Percentiles rank a stretch among this genome's conserved stretches.
Conservation (phyloP, 2,329 filamentous ascomycete species). For the Talaromyces rugulosus region DNA sequence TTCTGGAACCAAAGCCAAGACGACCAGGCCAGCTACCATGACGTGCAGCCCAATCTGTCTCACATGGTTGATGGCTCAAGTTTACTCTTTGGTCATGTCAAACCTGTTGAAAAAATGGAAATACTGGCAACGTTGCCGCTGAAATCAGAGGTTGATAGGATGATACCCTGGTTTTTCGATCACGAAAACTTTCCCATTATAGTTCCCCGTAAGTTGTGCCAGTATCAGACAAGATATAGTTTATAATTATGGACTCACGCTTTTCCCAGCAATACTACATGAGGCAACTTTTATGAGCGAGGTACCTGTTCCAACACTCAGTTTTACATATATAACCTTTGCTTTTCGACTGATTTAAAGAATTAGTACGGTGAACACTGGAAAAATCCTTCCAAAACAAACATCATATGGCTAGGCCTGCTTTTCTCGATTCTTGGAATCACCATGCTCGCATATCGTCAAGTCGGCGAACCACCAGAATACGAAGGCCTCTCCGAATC, state of each 20-base stretch:
- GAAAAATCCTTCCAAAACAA: conserved; percentile 54
- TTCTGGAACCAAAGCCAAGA: conserved; percentile 12
- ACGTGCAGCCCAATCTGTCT: neutral
- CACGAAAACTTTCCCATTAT: conserved; percentile 7
- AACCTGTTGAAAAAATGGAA: conserved; percentile 70
- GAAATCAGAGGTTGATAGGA: conserved; percentile 49
- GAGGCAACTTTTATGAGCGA: conserved; percentile 13
- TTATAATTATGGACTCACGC: neutral
- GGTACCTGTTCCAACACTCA: neutral
- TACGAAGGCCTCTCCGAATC: conserved; percentile 53
- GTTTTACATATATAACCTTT: neutral
- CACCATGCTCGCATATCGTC: conserved; percentile 57
- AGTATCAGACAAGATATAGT: neutral
- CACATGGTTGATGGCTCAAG: conserved; percentile 61
- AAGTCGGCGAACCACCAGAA: conserved; percentile 60
- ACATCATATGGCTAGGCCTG: conserved; percentile 59
- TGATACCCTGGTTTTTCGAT: conserved; percentile 10
- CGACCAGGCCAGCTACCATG: neutral
- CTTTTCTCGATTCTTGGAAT: conserved; percentile 62
- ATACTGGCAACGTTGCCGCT: conserved; percentile 74
- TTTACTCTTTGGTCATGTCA: conserved; percentile 70
- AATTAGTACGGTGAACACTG: conserved; percentile 60
- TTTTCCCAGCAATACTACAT: conserved; percentile 9
- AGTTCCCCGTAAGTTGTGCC: conserved; percentile 7
- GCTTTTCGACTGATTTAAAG: neutral